Evolutionary conservation across 768 basidiomycete genomes (phyloP).

Genomic region (Suillus sp.): DNA sequence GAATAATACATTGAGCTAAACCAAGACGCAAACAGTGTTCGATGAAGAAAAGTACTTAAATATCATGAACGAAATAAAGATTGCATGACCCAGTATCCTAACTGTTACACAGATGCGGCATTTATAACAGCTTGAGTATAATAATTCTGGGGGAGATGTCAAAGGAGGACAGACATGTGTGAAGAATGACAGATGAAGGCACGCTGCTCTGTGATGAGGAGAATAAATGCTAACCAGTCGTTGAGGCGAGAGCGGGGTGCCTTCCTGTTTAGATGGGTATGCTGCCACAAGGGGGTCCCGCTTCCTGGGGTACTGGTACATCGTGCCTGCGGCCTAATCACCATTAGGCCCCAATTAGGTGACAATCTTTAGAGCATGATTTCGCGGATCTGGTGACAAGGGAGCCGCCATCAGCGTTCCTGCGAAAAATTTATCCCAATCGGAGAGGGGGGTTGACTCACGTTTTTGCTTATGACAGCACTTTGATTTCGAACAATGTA

Average conservation of each 20-base stretch:
- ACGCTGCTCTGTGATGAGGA: background rate
- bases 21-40: background rate
- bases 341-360: background rate
- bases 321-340: background rate
- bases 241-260: background rate
- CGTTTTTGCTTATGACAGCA: constrained; percentile 69
- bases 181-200: background rate
- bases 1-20: background rate
- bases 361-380: constrained; percentile 46
- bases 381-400: constrained; percentile 46
- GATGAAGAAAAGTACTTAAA: background rate
- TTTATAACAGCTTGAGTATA: background rate
- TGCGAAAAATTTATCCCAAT: constrained; percentile 9
- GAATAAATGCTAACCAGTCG: background rate
- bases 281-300: background rate
- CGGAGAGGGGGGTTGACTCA: constrained; percentile 42
- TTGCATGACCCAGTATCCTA: background rate
- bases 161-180: background rate
- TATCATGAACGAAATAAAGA: background rate
- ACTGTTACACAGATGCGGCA: background rate
- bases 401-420: constrained; percentile 11
- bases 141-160: background rate
- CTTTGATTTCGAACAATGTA: constrained; percentile 33
- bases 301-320: background rate
- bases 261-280: background rate